phyloP scores from a whole-genome alignment of 257 asterid genomes.

The Capsicum pubescens region DNA sequence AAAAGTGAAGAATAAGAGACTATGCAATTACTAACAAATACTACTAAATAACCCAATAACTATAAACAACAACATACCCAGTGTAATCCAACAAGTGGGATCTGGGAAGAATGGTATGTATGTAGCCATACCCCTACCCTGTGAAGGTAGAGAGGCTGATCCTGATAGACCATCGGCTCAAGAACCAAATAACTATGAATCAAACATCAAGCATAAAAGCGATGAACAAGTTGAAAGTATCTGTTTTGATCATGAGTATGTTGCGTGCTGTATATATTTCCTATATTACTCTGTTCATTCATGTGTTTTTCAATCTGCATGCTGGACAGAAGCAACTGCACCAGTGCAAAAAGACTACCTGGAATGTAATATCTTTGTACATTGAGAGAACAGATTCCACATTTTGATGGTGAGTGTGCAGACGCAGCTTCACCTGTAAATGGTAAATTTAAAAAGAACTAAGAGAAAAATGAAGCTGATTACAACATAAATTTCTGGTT shows the following conservation, averaged over 20 bases:
- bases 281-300: neutral
- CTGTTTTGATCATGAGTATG: neutral
- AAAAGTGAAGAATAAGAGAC: too few species aligned
- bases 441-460: neutral
- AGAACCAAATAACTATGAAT: neutral
- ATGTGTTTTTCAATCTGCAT: neutral
- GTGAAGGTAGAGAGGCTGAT: too few species aligned
- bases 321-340: neutral
- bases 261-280: neutral
- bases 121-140: too few species aligned
- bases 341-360: slow-evolving; percentile 48
- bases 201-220: neutral
- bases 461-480: neutral
- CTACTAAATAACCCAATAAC: too few species aligned
- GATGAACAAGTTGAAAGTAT: neutral
- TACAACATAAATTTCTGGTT: neutral
- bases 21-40: too few species aligned
- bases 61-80: too few species aligned
- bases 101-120: too few species aligned
- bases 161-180: too few species aligned
- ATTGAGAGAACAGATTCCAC: slow-evolving; percentile 87
- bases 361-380: slow-evolving; percentile 62
- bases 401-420: slow-evolving; percentile 83
- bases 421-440: slow-evolving; percentile 81
- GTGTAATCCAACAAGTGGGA: too few species aligned